Conservation (phyloP, 495 filamentous ascomycete species). For the Penicillium egyptiacum region DNA sequence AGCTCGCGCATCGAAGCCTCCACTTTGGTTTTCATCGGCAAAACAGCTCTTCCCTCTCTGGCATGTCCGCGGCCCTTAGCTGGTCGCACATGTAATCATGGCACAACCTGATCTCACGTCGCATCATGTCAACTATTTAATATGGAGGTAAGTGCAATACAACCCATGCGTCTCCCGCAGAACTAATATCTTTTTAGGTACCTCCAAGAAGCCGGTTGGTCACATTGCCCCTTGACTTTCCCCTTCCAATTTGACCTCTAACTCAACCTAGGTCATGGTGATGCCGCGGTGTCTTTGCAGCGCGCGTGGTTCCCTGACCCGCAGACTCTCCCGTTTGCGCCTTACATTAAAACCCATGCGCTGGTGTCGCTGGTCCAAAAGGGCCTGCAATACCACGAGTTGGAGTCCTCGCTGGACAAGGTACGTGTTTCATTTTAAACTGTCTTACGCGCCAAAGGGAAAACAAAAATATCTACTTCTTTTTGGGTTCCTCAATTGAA, state of each 20-base stretch:
- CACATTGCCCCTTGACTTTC: conserved; percentile 19
- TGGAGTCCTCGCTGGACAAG: conserved; percentile 61
- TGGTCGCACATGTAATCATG: conserved; percentile 52
- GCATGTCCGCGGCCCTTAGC: conserved; percentile 42
- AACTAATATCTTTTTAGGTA: conserved; percentile 58
- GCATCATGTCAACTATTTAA: conserved; percentile 95
- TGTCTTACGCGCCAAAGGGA: conserved; percentile 2
- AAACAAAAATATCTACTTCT: neutral
- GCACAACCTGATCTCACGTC: conserved; percentile 66
- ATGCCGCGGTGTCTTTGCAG: conserved; percentile 77
- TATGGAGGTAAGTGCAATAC: conserved; percentile 82
- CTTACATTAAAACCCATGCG: conserved; percentile 71
- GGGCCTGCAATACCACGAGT: conserved; percentile 71
- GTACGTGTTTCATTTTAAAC: conserved; percentile 39
- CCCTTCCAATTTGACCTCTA: conserved; percentile 13
- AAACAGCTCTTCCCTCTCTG: conserved; percentile 30
- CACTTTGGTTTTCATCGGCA: conserved; percentile 32
- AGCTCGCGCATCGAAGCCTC: conserved; percentile 17
- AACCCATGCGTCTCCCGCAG: conserved; percentile 19
- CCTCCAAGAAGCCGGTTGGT: conserved; percentile 85
- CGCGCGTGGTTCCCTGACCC: conserved; percentile 78
- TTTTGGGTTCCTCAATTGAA: neutral
- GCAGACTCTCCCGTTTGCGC: conserved; percentile 72
- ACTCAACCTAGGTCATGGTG: conserved; percentile 50
- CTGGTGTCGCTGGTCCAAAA: conserved; percentile 74